Evolutionary conservation across 352 stramenopile species (phyloP), one percentile per base, ranked within the genome.

Genomic region (Pythium aquatile): DNA sequence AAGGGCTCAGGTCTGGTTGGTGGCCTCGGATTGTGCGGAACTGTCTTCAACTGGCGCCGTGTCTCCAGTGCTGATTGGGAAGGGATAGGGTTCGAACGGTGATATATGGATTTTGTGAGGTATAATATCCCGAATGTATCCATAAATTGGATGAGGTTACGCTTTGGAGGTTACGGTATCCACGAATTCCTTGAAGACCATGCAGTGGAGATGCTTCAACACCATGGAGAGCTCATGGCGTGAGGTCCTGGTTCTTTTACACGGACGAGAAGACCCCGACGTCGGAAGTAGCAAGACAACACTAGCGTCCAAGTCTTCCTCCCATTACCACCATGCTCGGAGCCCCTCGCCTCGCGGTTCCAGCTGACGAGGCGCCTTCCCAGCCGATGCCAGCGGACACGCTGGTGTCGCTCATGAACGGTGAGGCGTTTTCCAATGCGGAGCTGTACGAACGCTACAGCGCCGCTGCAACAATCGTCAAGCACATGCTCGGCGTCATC

Each of bases 371-470:
- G 26, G 30, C 52, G 30, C 30, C 52, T 5, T 30, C 52, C 54
- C 20, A 33, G 54, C 8, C 54, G 2, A 47, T 62, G 56, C 56
- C 56, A 0, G 13, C 42, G 42, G 29, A 62, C 29, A 62, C 56
- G 56, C 56, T 55, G 20, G 56, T 55, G 2, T 55, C 42, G 42
- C 42, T 61, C 37, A 61, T 61, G 55, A 46, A 29, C 37, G 40
- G 42, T 13, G 42, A 62, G 1, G 56, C 56, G 4, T 32, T 62
- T 42, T 62, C 42, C 26, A 55, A 55, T 1, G 42, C 30, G 3
- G 42, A 62, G 42, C 56, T 62, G 33, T 55, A 62, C 42, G 56
- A 47, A 30, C 56, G 56, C 26, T 42, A 62, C 42, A 42, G 29
- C 56, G 56, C 56, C 42, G 42, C 56, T 28, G 56, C 56, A 0